A percentile compares a stretch with the other conserved stretches of the same genome.
These are phyloP conservation scores for Zymoseptoria ardabiliae DNA, from an alignment of 2,329 filamentous ascomycete genomes.

Conservation along the genomic window DNA sequence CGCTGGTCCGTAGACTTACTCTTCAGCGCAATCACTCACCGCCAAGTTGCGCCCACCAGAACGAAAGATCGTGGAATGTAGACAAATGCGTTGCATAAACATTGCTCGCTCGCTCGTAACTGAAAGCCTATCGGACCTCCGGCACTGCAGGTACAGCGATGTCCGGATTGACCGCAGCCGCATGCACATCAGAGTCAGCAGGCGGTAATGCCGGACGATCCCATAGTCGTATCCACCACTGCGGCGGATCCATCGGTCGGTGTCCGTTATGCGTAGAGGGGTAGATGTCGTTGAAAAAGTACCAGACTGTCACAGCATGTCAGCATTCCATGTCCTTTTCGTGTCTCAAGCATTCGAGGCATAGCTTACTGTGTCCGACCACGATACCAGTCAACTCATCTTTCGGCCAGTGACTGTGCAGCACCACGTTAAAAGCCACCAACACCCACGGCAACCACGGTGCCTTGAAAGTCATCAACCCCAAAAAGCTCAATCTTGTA, in stretches of 20 bases:
- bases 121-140: constrained; percentile 13
- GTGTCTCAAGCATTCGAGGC: background rate
- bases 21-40: background rate
- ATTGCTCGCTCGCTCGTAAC: background rate
- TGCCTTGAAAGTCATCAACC: constrained; percentile 82
- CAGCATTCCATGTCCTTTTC: background rate
- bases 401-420: constrained; percentile 83
- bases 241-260: constrained; percentile 78
- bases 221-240: constrained; percentile 84
- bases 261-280: constrained; percentile 80
- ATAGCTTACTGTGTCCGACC: constrained; percentile 64
- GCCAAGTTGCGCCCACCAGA: background rate
- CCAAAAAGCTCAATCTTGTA: constrained; percentile 71
- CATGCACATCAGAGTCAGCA: constrained; percentile 23
- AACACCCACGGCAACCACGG: constrained; percentile 95
- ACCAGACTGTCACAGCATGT: constrained; percentile 59
- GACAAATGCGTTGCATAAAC: background rate
- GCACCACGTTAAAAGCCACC: constrained; percentile 83
- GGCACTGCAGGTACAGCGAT: constrained; percentile 24
- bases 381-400: constrained; percentile 94
- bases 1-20: background rate
- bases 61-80: background rate
- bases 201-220: constrained; percentile 39
- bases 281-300: constrained; percentile 96
- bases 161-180: constrained; percentile 25